phyloP scores from a whole-genome alignment of 345 rosid genomes.

The Litchi chinensis region DNA sequence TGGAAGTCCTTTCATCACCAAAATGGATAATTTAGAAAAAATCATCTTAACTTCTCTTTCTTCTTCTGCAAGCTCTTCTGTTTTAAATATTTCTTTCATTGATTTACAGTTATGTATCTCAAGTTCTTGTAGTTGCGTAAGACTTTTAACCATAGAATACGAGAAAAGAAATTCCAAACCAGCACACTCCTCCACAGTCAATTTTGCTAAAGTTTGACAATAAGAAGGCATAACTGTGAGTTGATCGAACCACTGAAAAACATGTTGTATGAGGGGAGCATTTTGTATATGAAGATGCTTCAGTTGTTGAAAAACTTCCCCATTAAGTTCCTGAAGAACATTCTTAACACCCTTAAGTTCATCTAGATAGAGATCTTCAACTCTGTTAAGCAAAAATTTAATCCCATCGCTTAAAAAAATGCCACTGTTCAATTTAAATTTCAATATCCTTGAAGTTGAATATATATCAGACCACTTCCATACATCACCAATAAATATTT shows the following conservation, averaged over 20 bases:
- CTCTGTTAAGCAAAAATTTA: background rate
- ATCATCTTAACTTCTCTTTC: background rate
- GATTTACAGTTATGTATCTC: background rate
- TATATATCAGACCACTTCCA: constrained; percentile 1
- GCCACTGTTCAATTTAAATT: background rate
- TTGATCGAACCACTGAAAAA: background rate
- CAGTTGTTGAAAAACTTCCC: background rate
- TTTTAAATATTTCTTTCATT: constrained; percentile 11
- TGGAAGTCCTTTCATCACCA: constrained; percentile 4
- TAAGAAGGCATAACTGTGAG: background rate
- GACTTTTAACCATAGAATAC: background rate
- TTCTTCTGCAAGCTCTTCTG: background rate
- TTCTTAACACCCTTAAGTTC: background rate
- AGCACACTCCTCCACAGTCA: background rate
- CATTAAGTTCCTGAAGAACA: background rate
- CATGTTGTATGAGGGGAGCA: too few species aligned
- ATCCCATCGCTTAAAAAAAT: background rate
- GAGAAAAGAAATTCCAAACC: constrained; percentile 7
- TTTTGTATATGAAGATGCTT: too few species aligned
- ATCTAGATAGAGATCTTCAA: background rate
- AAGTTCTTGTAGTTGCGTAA: constrained; percentile 4
- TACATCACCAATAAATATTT: background rate
- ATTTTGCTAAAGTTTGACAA: background rate
- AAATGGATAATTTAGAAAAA: constrained; percentile 11
- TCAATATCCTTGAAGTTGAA: background rate